phyloP scores from a whole-genome alignment of 1,139 yeast genomes.

The Magnusiomyces tetraspermus region DNA sequence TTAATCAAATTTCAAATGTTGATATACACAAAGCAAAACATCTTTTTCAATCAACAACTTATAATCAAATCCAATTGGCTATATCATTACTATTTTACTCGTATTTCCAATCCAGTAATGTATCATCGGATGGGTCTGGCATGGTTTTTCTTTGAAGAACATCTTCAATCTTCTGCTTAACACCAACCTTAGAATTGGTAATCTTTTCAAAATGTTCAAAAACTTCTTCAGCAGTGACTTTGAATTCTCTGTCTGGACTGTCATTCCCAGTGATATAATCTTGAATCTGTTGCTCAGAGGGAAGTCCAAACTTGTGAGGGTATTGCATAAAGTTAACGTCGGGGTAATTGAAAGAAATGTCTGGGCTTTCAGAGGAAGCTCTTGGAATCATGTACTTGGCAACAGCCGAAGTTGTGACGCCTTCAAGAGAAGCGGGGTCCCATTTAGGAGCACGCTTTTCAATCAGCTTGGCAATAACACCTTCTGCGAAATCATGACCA shows the following conservation, averaged over 20 bases:
- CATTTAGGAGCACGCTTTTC: conserved; percentile 54
- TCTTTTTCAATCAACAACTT: too few relatives aligned
- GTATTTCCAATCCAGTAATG: conserved; percentile 5
- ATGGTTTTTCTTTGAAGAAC: conserved; percentile 2
- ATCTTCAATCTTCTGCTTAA: neutral
- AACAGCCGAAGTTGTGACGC: conserved; percentile 20
- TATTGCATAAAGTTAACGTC: conserved; percentile 51
- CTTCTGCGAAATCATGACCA: conserved; percentile 58
- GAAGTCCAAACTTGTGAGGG: conserved; percentile 76
- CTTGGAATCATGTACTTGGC: conserved; percentile 15
- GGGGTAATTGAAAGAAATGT: conserved; percentile 36
- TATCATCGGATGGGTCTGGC: conserved; percentile 3
- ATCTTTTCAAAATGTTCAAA: conserved; percentile 47
- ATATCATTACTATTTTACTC: too few relatives aligned
- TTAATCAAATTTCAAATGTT: too few relatives aligned
- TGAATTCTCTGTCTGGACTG: conserved; percentile 50
- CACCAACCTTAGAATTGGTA: conserved; percentile 27
- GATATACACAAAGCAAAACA: too few relatives aligned
- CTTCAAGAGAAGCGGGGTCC: conserved; percentile 35
- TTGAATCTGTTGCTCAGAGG: conserved; percentile 51
- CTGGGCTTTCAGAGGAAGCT: conserved; percentile 21
- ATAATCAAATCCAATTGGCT: too few relatives aligned
- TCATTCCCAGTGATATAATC: conserved; percentile 57
- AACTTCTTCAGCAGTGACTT: conserved; percentile 60
- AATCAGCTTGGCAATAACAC: conserved; percentile 65